These are phyloP conservation scores for Ceratocystis cubensis DNA, from an alignment of 2,329 filamentous ascomycete species.

Conservation along the genomic window DNA sequence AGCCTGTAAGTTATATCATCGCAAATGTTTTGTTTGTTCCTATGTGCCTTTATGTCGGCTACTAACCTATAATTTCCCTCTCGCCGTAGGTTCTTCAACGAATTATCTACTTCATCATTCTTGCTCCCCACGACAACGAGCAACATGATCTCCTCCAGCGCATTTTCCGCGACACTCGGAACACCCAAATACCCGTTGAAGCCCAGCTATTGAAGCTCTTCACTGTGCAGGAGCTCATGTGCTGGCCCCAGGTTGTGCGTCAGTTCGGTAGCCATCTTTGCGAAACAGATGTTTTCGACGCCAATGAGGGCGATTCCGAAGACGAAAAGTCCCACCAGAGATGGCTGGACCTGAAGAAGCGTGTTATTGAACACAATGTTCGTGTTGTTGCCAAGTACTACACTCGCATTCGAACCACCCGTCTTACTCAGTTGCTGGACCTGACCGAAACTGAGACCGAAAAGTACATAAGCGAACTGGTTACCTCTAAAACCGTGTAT, in stretches of 20 bases:
- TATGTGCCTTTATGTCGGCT: not conserved
- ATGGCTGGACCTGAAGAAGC: constrained; percentile 92
- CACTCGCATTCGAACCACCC: constrained; percentile 86
- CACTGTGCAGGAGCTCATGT: constrained; percentile 92
- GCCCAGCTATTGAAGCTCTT: constrained; percentile 85
- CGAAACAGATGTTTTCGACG: constrained; percentile 79
- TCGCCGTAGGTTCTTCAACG: constrained; percentile 63
- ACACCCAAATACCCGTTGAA: constrained; percentile 63
- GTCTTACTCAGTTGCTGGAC: constrained; percentile 81
- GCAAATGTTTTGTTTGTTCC: not conserved
- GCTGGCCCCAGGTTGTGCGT: constrained; percentile 87
- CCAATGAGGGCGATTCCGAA: constrained; percentile 46
- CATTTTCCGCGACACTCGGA: constrained; percentile 73
- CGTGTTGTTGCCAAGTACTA: constrained; percentile 98
- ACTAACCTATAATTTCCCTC: constrained; percentile 20
- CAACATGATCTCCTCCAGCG: constrained; percentile 95
- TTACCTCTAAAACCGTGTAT: constrained; percentile 95
- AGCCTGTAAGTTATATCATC: constrained; percentile 50
- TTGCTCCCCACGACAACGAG: constrained; percentile 95
- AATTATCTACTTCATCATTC: constrained; percentile 94
- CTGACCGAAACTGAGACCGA: constrained; percentile 92
- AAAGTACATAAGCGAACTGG: constrained; percentile 95
- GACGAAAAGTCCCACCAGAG: constrained; percentile 73
- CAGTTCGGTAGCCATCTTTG: constrained; percentile 81
- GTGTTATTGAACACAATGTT: constrained; percentile 98